Evolutionary conservation across 1,284 basidiomycete species (phyloP).

Genomic region (Limonomyces culmigenus): DNA sequence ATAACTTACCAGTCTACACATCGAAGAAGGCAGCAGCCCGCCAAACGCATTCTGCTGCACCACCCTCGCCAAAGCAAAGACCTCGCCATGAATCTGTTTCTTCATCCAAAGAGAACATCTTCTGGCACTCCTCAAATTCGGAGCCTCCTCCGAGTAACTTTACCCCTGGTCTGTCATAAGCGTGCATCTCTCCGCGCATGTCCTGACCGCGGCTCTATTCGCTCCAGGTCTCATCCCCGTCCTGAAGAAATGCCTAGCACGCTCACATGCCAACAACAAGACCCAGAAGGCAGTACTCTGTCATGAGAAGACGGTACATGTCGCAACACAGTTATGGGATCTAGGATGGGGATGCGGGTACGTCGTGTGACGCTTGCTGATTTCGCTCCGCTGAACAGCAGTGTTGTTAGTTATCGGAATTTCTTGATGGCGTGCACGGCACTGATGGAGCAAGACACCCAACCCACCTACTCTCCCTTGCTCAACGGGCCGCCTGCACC

Average conservation of each 20-base stretch:
- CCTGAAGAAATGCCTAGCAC: conserved; percentile 36
- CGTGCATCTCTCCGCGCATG: conserved; percentile 1
- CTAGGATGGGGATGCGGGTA: conserved; percentile 61
- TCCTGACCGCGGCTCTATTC: no score
- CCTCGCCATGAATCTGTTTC: no score
- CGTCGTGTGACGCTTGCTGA: no score
- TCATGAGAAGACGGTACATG: conserved; percentile 29
- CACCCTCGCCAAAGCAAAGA: no score
- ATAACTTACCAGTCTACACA: no score
- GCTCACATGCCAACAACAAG: conserved; percentile 29
- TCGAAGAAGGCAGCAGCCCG: no score
- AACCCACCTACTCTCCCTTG: conserved; percentile 42
- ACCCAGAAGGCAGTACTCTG: conserved; percentile 53
- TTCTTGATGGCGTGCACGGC: conserved; percentile 68
- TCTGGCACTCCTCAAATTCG: conserved; percentile 40
- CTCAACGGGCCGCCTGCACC: conserved; percentile 41
- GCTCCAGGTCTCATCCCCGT: conserved; percentile 48
- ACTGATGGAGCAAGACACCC: conserved; percentile 44
- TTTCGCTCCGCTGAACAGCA: no score
- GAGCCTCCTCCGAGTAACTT: conserved; percentile 46
- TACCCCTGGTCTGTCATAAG: conserved; percentile 38
- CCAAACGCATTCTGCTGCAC: no score
- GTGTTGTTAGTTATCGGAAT: conserved; percentile 60
- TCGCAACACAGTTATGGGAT: conserved; percentile 33
- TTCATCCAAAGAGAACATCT: conserved; percentile 28